Evolutionary conservation across 257 asterid genomes (phyloP), one percentile per base, ranked within the genome.

Genomic region (Cordia subcordata): DNA sequence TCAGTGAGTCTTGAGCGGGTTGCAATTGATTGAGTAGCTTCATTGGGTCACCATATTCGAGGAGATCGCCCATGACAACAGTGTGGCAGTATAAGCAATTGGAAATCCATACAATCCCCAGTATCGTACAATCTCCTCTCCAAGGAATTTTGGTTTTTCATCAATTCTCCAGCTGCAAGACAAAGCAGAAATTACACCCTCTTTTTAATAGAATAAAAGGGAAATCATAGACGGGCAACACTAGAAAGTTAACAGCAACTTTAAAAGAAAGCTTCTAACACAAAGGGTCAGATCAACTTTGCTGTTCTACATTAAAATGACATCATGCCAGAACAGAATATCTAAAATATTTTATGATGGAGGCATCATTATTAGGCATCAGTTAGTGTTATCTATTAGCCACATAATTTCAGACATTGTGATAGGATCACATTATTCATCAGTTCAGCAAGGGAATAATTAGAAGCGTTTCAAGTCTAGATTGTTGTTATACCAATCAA

Each of bases 101-200:
- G 98, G 98, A 68, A 91, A 88, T 3, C 83, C 81, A 91, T 72
- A 68, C 77, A 83, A 61, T 91, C 95, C 5, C 98, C 98, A 0
- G 96, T 95, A 67, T 91, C 96, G 42, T 77, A 91, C 95, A 91
- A 80, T 85, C 82, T 32, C 95, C 98, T 67, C 98, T 72, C 98
- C 98, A 91, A 0, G 79, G 13, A 66, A 91, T 85, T n/a, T 49
- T 32, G 50, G 53, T 82, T 85, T 10, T 82, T 61, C 53, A 57
- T 90, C 83, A 91, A 61, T 61, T 79, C 85, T 37, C 98, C 98
- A 11, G 98, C 98, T 88, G 88, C 77, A 78, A 73, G 42, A 56
- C 37, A 8, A 53, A 58, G 33, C 5, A 70, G 20, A 16, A 55
- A 49, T 47, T 56, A 66, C 49, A 54, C 38, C 62, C 35, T 68